These are phyloP conservation scores for Prunella vulgaris DNA, from an alignment of 257 asterid genomes.

Conservation along the genomic window DNA sequence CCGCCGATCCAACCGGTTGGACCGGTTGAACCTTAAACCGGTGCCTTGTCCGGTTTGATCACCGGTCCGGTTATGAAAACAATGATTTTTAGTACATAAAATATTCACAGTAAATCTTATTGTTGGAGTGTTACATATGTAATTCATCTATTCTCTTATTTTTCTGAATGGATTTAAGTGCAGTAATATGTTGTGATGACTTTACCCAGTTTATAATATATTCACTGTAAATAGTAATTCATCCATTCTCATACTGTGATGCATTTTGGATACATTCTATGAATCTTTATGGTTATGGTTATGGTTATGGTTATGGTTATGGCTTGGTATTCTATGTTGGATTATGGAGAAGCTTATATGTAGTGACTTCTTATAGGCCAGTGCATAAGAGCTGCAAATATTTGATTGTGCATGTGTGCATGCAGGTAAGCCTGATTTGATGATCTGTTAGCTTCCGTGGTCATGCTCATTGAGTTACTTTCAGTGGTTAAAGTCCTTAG, in stretches of 20 bases:
- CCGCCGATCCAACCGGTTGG: too few species aligned
- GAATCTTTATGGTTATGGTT: not conserved
- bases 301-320: not conserved
- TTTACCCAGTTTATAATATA: not conserved
- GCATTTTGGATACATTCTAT: not conserved
- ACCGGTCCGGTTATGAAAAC: too few species aligned
- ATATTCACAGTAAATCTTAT: not conserved
- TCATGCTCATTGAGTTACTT: conserved; percentile 1
- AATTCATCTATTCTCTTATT: conserved; percentile 13
- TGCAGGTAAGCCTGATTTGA: not conserved
- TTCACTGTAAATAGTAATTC: not conserved
- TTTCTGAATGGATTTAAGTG: not conserved
- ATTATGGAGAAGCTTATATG: not conserved
- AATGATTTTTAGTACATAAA: not conserved
- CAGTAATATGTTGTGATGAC: not conserved
- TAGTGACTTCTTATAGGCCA: not conserved
- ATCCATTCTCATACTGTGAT: not conserved
- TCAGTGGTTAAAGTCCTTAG: conserved; percentile 5
- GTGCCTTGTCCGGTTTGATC: too few species aligned
- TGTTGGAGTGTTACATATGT: conserved; percentile 5
- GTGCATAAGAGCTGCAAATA: not conserved
- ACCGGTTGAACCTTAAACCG: too few species aligned
- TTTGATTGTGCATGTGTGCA: conserved; percentile 11
- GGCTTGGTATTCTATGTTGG: not conserved
- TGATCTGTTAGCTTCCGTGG: not conserved